phyloP scores from a whole-genome alignment of 2,329 filamentous ascomycete species.

The Cladophialophora yegresii region DNA sequence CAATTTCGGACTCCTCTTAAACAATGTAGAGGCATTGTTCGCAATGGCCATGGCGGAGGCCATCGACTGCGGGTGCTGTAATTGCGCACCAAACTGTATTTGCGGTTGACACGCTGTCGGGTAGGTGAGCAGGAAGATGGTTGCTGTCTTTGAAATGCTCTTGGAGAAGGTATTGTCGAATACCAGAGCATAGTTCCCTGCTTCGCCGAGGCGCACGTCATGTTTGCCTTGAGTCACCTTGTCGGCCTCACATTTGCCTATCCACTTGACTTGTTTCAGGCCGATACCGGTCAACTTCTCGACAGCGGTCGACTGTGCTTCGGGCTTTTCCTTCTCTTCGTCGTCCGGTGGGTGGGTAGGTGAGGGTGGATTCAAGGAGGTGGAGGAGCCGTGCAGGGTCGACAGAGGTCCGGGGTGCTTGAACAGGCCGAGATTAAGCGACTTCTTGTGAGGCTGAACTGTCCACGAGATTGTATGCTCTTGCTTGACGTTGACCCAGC shows the following conservation, averaged over 20 bases:
- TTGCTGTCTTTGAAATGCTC: constrained; percentile 88
- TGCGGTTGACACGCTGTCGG: constrained; percentile 66
- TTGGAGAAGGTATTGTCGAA: constrained; percentile 99
- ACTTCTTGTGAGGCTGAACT: constrained; percentile 96
- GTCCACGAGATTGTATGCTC: constrained; percentile 96
- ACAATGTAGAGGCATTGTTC: constrained; percentile 18
- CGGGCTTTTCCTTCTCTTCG: constrained; percentile 40
- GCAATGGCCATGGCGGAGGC: constrained; percentile 46
- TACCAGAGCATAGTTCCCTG: constrained; percentile 92
- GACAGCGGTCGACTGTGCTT: constrained; percentile 62
- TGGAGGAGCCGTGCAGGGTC: constrained; percentile 51
- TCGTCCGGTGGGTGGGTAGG: constrained; percentile 41
- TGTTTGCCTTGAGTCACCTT: constrained; percentile 89
- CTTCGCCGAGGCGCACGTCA: constrained; percentile 71
- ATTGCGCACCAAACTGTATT: constrained; percentile 49
- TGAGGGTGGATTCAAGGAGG: constrained; percentile 51
- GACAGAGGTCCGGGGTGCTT: constrained; percentile 79
- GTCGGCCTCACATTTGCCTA: constrained; percentile 94
- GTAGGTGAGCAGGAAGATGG: constrained; percentile 91
- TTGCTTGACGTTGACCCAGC: constrained; percentile 90
- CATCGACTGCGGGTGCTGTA: constrained; percentile 56
- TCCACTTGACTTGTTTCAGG: constrained; percentile 69
- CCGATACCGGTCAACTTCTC: constrained; percentile 66
- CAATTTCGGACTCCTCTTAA: constrained; percentile 44
- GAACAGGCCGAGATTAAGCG: constrained; percentile 96